Evolutionary conservation across 2,329 filamentous ascomycete species (phyloP), one percentile per base, ranked within the genome.

Genomic region (Phialophora tarda): DNA sequence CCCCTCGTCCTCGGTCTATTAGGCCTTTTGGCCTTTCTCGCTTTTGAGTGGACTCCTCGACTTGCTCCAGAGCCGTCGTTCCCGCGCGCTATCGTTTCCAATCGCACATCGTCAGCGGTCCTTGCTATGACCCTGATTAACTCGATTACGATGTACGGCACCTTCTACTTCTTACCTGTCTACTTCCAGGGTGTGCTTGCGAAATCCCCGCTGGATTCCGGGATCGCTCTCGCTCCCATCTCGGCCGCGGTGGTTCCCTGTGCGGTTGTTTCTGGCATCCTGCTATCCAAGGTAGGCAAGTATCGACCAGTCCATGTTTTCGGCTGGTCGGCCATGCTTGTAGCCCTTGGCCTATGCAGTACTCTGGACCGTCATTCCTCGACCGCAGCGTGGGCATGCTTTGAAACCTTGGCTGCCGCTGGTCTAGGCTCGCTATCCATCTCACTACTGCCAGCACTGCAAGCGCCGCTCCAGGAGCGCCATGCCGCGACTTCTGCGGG

Each of bases 131-230:
- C 76, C 1, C 80, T 82, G 60, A 59, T 82, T 1, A 74, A 80
- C 48, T 74, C 74, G 3, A 64, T 81, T 4, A 69, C 80, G 8
- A 63, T 75, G 4, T 76, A 77, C 55, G 80, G 78, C 75, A 64
- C 73, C 7, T 68, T 77, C 30, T 80, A 77, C 72, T 83, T 82
- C 68, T 63, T 83, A 1, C 80, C 82, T 0, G 70, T 83, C 7
- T 84, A 82, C 69, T 82, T 83, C 70, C 80, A 83, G 62, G 76
- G 74, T 0, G 79, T 84, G 0, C 72, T 74, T 4, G 57, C 72
- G 1, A 74, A 75, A 4, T 72, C 74, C 0, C 77, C 82, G 0
- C 68, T 73, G 0, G 67, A 74, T 0, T 75, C 78, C 2, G 75
- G 78, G 1, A 67, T 78, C 1, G 62, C 71, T 2, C 66, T 78